Base-by-base conservation (phyloP, 2,329 filamentous ascomycete genomes). In the Colletotrichum endophyticum region DNA sequence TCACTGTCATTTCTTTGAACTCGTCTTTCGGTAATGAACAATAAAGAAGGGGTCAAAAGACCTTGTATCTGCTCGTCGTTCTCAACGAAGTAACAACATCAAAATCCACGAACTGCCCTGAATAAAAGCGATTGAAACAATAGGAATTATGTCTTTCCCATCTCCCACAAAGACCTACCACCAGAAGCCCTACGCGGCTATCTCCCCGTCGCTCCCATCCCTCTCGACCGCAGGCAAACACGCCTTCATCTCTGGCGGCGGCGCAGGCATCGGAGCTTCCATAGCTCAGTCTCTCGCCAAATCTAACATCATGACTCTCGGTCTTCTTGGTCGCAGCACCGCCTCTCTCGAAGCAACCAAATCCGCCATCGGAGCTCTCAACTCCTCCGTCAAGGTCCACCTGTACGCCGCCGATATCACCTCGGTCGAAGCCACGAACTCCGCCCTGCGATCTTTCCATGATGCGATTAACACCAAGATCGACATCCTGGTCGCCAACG, bases 191-290 rank as follows among this genome's bases (percentile, higher is more conserved):
- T 85, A 85, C 63, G 70, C 81, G 0, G 73, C 79, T 22, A 81
- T 85, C 56, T 77, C 78, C 34, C 81, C 83, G 1, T 32, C 66
- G 1, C 79, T 79, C 2, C 79, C 81, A 0, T 72, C 81, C 27
- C 80, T 85, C 4, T 80, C 74, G 1, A 77, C 78, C 1, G 67
- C 82, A 11, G 86, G 83, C 57, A 90, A 89, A 78, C 88, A 85
- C 1, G 88, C 91, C 59, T 75, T 91, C 34, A 87, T 91, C 63
- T 91, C 90, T 2, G 90, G 89, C n/a, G 90, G 89, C 19, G 89
- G 89, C 7, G 87, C 88, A 64, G 88, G 88, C 0, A 86, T 90
- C 64, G 89, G 89, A 1, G 85, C 85, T n/a, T 85, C 84, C 2
- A 86, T 88, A 73, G 84, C 86, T 19, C 81, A 81, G 30, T 82